Base-by-base conservation (phyloP, 2,329 filamentous ascomycete species). In the Basipetospora chlamydospora region DNA sequence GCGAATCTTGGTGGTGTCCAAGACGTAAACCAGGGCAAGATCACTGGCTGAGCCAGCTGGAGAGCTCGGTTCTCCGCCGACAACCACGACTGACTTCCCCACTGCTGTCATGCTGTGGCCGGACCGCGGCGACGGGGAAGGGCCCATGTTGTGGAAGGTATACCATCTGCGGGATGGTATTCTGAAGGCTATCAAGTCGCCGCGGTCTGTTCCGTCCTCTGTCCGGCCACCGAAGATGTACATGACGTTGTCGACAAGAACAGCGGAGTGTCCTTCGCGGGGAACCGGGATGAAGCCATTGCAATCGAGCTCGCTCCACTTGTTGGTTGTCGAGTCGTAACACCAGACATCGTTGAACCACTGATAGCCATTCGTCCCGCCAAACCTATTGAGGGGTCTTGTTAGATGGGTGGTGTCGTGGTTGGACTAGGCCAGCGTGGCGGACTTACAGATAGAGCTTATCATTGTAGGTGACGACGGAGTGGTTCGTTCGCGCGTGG, bases 311-410 rank as follows among this genome's bases (percentile, higher is more conserved):
- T 92, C 80, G 8, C 75, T 63, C 90, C 90, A 98, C 39, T 70
- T 63, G 55, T 95, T 95, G 31, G 72, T 63, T 38, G 76, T 68
- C 6, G 87, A 82, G 49, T 95, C 88, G 54, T 90, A 98, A 36
- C 79, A 84, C 90, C 90, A 98, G 33, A 98, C 90, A 53, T 98
- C 90, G 55, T 96, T 98, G 63, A 96, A 98, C 92, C 90, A 98
- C 49, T 83, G 77, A 39, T 87, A 74, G 28, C 90, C 90, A 53
- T 98, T 94, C 2, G 90, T 98, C 43, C 90, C 90, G 47, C 90
- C 90, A 54, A 98, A 98, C n/a, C 82, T 90, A 46, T 18, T n/a
- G n/a, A n/a, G 17, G 9, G 33, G 4, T 12, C 6, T n/a, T n/a
- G n/a, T n/a, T n/a, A n/a, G n/a, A n/a, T n/a, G n/a, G n/a, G n/a